phyloP scores from a whole-genome alignment of 129 eudicot genomes.

The Heracleum sosnowskyi region DNA sequence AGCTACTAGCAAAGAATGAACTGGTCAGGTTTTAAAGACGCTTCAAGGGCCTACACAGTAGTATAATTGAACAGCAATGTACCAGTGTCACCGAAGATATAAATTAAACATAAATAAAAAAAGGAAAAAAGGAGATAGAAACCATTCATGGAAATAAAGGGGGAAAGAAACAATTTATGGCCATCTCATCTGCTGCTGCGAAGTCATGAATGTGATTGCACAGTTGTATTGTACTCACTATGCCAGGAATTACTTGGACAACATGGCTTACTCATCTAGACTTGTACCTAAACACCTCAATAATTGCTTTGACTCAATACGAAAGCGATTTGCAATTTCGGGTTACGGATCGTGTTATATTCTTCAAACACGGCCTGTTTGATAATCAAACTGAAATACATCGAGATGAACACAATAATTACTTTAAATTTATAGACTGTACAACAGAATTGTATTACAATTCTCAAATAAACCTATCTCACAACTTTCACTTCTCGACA shows the following conservation, averaged over 20 bases:
- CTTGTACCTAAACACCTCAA: not conserved
- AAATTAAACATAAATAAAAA: too few relatives aligned
- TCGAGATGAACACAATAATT: too few relatives aligned
- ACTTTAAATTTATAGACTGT: too few relatives aligned
- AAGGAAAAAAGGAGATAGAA: not conserved
- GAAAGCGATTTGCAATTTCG: too few relatives aligned
- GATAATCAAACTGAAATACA: too few relatives aligned
- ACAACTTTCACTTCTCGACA: too few relatives aligned
- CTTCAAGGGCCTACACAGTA: not conserved
- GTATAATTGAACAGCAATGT: not conserved
- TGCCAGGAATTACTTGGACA: not conserved
- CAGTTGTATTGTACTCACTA: not conserved
- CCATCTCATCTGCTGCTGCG: not conserved
- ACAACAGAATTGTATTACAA: too few relatives aligned
- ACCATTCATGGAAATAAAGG: not conserved
- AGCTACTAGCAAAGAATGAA: not conserved
- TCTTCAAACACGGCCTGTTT: not conserved
- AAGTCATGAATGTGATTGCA: not conserved
- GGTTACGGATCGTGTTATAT: not conserved
- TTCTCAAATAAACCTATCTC: too few relatives aligned
- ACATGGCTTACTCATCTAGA: not conserved
- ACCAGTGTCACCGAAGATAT: not conserved
- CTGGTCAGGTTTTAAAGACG: not conserved
- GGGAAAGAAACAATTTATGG: not conserved
- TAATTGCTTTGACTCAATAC: conserved; percentile 1